Conservation (phyloP, 805 yeast genomes). For the Candida peoriensis region DNA sequence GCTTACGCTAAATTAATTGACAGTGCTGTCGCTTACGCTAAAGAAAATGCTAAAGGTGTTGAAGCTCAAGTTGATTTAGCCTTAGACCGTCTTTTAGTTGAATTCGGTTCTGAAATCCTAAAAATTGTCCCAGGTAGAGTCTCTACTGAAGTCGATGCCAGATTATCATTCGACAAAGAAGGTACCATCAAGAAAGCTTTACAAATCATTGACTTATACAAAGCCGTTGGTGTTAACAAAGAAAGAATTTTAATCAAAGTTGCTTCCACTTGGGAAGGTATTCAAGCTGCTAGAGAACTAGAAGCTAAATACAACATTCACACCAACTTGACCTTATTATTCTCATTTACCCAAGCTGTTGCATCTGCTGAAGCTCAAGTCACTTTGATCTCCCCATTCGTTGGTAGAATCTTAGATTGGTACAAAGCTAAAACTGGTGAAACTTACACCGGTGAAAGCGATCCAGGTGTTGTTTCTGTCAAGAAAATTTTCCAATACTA, state of each 20-base stretch:
- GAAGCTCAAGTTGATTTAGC: conserved; percentile 78
- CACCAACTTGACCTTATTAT: conserved; percentile 90
- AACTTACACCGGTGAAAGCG: conserved; percentile 71
- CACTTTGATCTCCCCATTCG: conserved; percentile 96
- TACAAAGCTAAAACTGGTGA: conserved; percentile 92
- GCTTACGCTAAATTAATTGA: conserved; percentile 89
- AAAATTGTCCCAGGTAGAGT: conserved; percentile 98
- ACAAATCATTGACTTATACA: conserved; percentile 82
- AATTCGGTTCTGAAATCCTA: conserved; percentile 91
- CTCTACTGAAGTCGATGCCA: conserved; percentile 98
- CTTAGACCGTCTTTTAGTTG: conserved; percentile 87
- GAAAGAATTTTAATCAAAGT: conserved; percentile 92
- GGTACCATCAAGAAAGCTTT: conserved; percentile 93
- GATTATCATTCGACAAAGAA: conserved; percentile 92
- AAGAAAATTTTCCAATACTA: conserved; percentile 90
- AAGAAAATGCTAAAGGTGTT: conserved; percentile 49
- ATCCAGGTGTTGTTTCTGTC: conserved; percentile 96
- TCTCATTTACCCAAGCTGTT: conserved; percentile 96
- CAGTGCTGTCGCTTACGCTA: conserved; percentile 83
- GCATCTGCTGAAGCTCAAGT: conserved; percentile 98
- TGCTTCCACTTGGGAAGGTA: conserved; percentile 99
- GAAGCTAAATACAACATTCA: conserved; percentile 89
- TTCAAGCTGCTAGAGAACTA: conserved; percentile 95
- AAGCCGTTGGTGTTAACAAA: conserved; percentile 77
- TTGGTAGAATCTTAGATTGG: conserved; percentile 99